Base-by-base conservation (phyloP, 2,329 filamentous ascomycete genomes). In the Colletotrichum tofieldiae region DNA sequence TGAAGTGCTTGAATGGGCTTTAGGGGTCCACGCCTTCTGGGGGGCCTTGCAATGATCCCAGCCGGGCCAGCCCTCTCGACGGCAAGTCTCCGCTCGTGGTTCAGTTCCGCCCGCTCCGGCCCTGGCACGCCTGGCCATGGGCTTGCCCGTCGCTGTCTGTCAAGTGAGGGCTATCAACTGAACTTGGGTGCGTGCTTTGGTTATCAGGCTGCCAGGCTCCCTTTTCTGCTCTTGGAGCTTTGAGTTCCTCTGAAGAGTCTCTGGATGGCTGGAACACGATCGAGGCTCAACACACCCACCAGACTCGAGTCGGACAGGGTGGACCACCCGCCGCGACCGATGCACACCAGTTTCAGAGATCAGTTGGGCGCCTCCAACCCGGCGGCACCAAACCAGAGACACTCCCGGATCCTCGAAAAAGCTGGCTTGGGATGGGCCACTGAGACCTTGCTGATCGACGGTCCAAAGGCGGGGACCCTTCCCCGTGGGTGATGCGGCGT, bases 1-100 rank as follows among this genome's bases (percentile, higher is more conserved):
- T 55, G 66, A 11, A 45, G 45, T 51, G 59, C 23, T 56, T 11
- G 49, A 56, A 51, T 47, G n/a, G 39, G 58, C 39, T 49, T 35
- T 59, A 65, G 45, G 67, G 67, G 62, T 66, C 62, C 62, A 66
- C 54, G 54, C 49, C 45, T 56, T 66, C 62, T 18, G 54, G 54
- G 54, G 62, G 67, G 26, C 54, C 67, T 66, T 67, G 67, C 45
- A 59, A 37, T 60, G 67, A 70, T 47, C 61, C 61, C 54, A 47
- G 62, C 37, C 39, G 5, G 26, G 35, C 49, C 32, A 26, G 37
- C 54, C 41, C 41, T 26, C 62, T 54, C 39, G 39, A 16, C 14
- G 20, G 35, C 32, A 8, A 23, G 45, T 51, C 59, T 51, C 45
- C 45, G 60, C 45, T n/a, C 18, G 45, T 16, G 37, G 11, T 65